Percentiles rank a stretch among this genome's conserved stretches.
These are phyloP conservation scores for Metschnikowia bowlesiae DNA, from an alignment of 805 yeast genomes.

Conservation along the genomic window DNA sequence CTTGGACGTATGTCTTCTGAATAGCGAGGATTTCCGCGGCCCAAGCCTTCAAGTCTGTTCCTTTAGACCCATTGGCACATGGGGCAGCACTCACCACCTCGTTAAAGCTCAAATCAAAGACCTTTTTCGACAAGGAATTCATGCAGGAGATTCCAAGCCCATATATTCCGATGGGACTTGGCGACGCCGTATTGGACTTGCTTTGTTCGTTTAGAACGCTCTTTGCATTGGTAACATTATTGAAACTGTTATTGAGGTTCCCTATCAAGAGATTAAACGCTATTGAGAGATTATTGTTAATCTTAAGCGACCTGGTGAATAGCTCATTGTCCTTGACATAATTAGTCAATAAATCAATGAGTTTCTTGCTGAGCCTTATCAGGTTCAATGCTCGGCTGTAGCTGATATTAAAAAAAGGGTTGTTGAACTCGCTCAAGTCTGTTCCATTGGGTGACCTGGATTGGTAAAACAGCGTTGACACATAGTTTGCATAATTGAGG, in stretches of 20 bases:
- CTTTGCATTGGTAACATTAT: constrained; percentile 15
- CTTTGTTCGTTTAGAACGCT: constrained; percentile 5
- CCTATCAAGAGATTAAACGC: constrained; percentile 27
- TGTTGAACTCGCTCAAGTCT: constrained; percentile 14
- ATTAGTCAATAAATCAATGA: constrained; percentile 27
- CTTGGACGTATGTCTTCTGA: constrained; percentile 25
- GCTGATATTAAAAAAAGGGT: constrained; percentile 33
- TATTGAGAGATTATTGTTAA: constrained; percentile 34
- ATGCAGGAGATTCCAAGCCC: constrained; percentile 25
- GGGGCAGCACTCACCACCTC: neutral
- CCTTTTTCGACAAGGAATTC: constrained; percentile 21
- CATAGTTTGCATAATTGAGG: constrained; percentile 27
- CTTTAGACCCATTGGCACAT: neutral
- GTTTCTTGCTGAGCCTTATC: constrained; percentile 32
- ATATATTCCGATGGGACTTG: constrained; percentile 1
- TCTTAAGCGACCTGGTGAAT: constrained; percentile 27
- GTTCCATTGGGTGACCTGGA: constrained; percentile 4
- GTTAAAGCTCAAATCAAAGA: constrained; percentile 26
- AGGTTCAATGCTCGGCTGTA: constrained; percentile 31
- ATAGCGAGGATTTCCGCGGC: constrained; percentile 10
- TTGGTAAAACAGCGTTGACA: constrained; percentile 19
- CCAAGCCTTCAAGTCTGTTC: constrained; percentile 14
- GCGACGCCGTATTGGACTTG: neutral
- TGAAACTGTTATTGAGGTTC: constrained; percentile 18
- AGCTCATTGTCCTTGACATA: constrained; percentile 25